Conservation (phyloP, 2,329 filamentous ascomycete genomes). For the Erysiphe pulchra region DNA sequence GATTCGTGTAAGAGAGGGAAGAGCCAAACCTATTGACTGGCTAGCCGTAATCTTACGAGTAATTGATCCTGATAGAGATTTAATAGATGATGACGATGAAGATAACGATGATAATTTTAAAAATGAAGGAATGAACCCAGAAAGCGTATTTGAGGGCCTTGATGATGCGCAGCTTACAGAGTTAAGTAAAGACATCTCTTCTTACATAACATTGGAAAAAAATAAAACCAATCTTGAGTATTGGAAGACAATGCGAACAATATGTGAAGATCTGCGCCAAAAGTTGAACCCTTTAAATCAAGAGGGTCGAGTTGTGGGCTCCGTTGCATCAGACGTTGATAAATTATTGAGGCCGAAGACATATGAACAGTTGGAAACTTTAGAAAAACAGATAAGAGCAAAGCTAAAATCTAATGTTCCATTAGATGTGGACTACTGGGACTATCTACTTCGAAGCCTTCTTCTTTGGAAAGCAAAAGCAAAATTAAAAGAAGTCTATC, state of each 20-base stretch:
- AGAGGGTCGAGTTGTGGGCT: slow-evolving; percentile 49
- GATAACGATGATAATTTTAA: slow-evolving; percentile 29
- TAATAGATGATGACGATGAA: slow-evolving; percentile 55
- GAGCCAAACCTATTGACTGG: slow-evolving; percentile 82
- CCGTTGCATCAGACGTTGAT: slow-evolving; percentile 72
- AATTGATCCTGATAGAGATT: slow-evolving; percentile 59
- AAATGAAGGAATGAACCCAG: slow-evolving; percentile 55
- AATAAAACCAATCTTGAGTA: slow-evolving; percentile 60
- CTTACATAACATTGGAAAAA: slow-evolving; percentile 60
- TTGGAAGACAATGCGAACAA: slow-evolving; percentile 72
- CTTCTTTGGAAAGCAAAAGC: slow-evolving; percentile 82
- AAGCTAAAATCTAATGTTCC: slow-evolving; percentile 67
- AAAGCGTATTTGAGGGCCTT: slow-evolving; percentile 53
- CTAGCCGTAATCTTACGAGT: slow-evolving; percentile 75
- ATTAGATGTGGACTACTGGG: slow-evolving; percentile 95
- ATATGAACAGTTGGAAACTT: slow-evolving; percentile 57
- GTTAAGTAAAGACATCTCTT: slow-evolving; percentile 55
- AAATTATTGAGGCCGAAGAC: slow-evolving; percentile 65
- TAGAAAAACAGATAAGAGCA: slow-evolving; percentile 65
- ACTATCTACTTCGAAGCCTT: slow-evolving; percentile 64
- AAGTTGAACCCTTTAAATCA: slow-evolving; percentile 31
- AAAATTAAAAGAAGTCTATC: slow-evolving; percentile 52
- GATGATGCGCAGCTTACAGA: slow-evolving; percentile 40
- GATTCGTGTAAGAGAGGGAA: slow-evolving; percentile 72
- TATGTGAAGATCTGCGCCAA: slow-evolving; percentile 52